A percentile compares a stretch with the other conserved stretches of the same genome.
Conservation (phyloP, 305 asterid species). For the Solanum hybrid region DNA sequence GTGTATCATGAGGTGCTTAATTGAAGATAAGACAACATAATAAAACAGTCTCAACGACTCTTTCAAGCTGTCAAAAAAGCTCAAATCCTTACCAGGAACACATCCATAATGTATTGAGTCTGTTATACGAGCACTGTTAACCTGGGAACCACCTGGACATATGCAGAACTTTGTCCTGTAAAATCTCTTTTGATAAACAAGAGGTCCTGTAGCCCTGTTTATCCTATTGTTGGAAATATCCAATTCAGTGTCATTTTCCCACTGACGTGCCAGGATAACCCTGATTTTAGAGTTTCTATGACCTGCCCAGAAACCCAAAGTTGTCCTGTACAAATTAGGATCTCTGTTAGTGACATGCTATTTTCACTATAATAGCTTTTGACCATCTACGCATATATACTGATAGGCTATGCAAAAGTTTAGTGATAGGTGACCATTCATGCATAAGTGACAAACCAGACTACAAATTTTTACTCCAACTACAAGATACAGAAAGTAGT, state of each 20-base stretch:
- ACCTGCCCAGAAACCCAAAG: slow-evolving; percentile 97
- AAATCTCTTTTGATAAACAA: slow-evolving; percentile 80
- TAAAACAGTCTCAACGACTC: not conserved
- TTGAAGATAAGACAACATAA: not conserved
- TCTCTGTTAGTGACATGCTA: slow-evolving; percentile 6
- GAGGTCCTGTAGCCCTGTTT: slow-evolving; percentile 80
- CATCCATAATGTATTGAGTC: slow-evolving; percentile 96
- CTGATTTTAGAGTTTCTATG: slow-evolving; percentile 87
- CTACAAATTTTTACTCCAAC: not conserved
- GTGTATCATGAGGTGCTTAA: not conserved
- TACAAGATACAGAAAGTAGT: not conserved
- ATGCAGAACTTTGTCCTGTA: slow-evolving; percentile 84
- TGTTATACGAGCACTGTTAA: slow-evolving; percentile 83
- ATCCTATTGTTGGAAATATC: slow-evolving; percentile 75
- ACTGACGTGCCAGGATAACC: slow-evolving; percentile 77
- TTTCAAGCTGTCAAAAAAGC: slow-evolving; percentile 1
- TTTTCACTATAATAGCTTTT: not conserved
- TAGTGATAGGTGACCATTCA: not conserved
- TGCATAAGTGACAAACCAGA: not conserved
- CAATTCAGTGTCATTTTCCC: slow-evolving; percentile 98
- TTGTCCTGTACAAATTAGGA: slow-evolving; percentile 53
- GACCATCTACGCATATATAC: not conserved
- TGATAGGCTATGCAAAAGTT: not conserved
- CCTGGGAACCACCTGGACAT: slow-evolving; percentile 99
- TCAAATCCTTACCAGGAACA: slow-evolving; percentile 60